A percentile compares a stretch with the other conserved stretches of the same genome.
These are phyloP conservation scores for Leccinum subtestaceum DNA, from an alignment of 768 basidiomycete genomes.

Conservation along the genomic window DNA sequence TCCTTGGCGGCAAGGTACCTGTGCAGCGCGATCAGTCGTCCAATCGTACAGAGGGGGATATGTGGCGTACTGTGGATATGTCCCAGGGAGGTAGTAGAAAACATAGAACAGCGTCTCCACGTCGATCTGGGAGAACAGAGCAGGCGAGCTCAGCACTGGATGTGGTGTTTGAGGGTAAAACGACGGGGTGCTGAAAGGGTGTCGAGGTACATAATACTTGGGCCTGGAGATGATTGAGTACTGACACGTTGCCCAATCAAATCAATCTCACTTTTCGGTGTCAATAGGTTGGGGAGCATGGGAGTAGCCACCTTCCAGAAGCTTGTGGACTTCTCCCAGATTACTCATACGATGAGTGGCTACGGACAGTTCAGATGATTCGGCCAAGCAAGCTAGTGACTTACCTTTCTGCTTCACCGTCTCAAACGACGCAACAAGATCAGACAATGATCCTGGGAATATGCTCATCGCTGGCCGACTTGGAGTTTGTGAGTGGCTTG, in stretches of 20 bases:
- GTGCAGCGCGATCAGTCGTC: slow-evolving; percentile 2
- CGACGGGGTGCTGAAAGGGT: slow-evolving; percentile 84
- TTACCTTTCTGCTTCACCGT: slow-evolving; percentile 94
- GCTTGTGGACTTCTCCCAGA: slow-evolving; percentile 85
- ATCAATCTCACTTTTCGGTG: slow-evolving; percentile 82
- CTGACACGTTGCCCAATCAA: background rate
- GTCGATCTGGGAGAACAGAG: slow-evolving; percentile 87
- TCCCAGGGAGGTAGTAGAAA: slow-evolving; percentile 96
- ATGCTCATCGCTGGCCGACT: slow-evolving; percentile 44
- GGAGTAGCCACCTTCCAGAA: slow-evolving; percentile 88
- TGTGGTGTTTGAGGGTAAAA: slow-evolving; percentile 94
- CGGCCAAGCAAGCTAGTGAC: slow-evolving; percentile 13
- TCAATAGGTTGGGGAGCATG: slow-evolving; percentile 91
- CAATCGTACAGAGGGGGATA: background rate
- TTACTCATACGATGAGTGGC: slow-evolving; percentile 84
- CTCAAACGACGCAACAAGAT: slow-evolving; percentile 93
- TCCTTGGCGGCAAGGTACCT: slow-evolving; percentile 97
- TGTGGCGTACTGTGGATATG: slow-evolving; percentile 82
- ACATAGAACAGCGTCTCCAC: slow-evolving; percentile 98
- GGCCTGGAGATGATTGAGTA: slow-evolving; percentile 55
- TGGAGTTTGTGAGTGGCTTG: slow-evolving; percentile 40
- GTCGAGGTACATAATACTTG: slow-evolving; percentile 93
- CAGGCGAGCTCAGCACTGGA: slow-evolving; percentile 75
- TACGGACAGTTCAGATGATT: slow-evolving; percentile 22
- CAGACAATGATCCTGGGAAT: slow-evolving; percentile 84